Evolutionary conservation across 371 early-diverging fungal species (phyloP).

Genomic region (Circinella umbellata): DNA sequence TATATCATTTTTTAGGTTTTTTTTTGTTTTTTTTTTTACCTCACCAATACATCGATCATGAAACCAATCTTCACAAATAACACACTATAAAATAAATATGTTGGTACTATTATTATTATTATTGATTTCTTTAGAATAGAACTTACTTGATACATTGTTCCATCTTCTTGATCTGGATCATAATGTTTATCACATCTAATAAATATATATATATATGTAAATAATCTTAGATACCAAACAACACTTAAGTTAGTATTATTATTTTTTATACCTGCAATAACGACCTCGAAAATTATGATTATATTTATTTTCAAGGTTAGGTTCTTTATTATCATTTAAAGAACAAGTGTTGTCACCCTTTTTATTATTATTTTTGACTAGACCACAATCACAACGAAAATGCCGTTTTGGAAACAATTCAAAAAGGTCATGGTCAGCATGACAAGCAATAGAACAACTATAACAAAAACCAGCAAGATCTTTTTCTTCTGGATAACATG

Average conservation of each 20-base stretch:
- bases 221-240: too few relatives aligned
- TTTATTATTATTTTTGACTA: constrained; percentile 49
- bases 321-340: constrained; percentile 27
- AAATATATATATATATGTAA: too few relatives aligned
- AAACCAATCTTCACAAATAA: constrained; percentile 87
- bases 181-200: constrained; percentile 73
- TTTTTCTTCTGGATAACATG: constrained; percentile 60
- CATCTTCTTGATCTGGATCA: constrained; percentile 74
- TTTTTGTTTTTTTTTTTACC: too few relatives aligned
- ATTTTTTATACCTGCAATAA: constrained; percentile 89
- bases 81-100: too few relatives aligned
- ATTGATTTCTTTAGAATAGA: too few relatives aligned
- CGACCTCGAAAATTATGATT: constrained; percentile 79
- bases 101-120: too few relatives aligned
- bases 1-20: too few relatives aligned
- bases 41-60: constrained; percentile 83
- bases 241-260: too few relatives aligned
- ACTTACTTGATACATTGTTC: constrained; percentile 75
- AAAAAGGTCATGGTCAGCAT: constrained; percentile 78
- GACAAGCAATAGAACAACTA: constrained; percentile 82
- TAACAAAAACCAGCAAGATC: constrained; percentile 78
- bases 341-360: constrained; percentile 29
- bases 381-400: constrained; percentile 92
- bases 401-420: constrained; percentile 84
- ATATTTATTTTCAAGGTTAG: constrained; percentile 74